Evolutionary conservation across 352 stramenopile species (phyloP).

Genomic region (Phytopythium kandeliae): DNA sequence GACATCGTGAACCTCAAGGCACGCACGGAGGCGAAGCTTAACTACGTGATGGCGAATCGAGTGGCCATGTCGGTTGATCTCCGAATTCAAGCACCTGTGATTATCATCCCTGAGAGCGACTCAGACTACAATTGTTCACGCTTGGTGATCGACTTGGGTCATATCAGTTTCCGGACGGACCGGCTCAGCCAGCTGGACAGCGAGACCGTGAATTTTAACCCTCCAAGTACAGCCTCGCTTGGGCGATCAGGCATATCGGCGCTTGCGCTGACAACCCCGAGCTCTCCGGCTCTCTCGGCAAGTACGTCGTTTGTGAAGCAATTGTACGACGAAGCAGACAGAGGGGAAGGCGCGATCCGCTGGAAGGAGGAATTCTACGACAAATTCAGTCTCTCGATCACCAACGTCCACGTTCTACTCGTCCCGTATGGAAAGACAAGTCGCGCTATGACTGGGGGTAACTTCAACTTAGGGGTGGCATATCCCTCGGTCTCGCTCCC

Average conservation of each 20-base stretch:
- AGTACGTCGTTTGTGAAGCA: slow-evolving; percentile 84
- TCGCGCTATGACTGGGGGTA: slow-evolving; percentile 15
- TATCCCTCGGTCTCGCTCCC: slow-evolving; percentile 37
- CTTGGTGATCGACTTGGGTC: slow-evolving; percentile 76
- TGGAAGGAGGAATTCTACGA: slow-evolving; percentile 91
- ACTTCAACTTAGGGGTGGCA: not conserved
- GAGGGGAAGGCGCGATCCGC: slow-evolving; percentile 73
- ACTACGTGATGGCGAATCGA: slow-evolving; percentile 86
- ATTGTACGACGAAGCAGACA: slow-evolving; percentile 81
- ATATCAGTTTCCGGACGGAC: slow-evolving; percentile 82
- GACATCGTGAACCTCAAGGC: slow-evolving; percentile 88
- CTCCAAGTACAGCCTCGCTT: slow-evolving; percentile 19
- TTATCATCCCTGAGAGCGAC: slow-evolving; percentile 81
- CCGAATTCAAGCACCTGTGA: slow-evolving; percentile 80
- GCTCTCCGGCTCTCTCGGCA: slow-evolving; percentile 34
- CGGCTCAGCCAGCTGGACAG: slow-evolving; percentile 73
- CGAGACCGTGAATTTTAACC: slow-evolving; percentile 30
- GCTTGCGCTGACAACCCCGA: slow-evolving; percentile 34
- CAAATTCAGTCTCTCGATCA: slow-evolving; percentile 82
- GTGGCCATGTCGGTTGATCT: slow-evolving; percentile 75
- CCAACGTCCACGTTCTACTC: slow-evolving; percentile 79
- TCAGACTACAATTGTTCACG: slow-evolving; percentile 71
- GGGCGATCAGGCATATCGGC: slow-evolving; percentile 26
- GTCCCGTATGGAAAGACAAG: slow-evolving; percentile 62
- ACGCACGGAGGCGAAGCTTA: slow-evolving; percentile 83